Percentiles rank a stretch among this genome's conserved stretches.
Evolutionary conservation across 805 yeast species (phyloP).

Genomic region (Candida railenensis): DNA sequence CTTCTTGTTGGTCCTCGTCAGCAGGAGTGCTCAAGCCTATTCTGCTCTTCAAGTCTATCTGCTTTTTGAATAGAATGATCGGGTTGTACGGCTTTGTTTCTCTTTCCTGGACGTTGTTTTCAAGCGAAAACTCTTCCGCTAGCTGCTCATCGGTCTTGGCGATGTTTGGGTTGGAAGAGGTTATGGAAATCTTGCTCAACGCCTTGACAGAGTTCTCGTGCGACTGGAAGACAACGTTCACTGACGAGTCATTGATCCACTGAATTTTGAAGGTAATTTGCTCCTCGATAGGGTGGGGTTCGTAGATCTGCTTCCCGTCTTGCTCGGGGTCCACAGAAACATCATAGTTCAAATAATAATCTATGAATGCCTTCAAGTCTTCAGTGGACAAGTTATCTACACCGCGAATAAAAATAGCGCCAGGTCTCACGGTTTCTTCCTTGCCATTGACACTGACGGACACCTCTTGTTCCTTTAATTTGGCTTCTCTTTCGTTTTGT

Average conservation of each 20-base stretch:
- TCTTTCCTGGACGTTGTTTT: constrained; percentile 34
- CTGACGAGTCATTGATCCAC: constrained; percentile 66
- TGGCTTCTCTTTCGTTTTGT: constrained; percentile 31
- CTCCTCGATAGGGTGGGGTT: constrained; percentile 22
- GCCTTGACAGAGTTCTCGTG: constrained; percentile 40
- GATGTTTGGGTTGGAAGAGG: constrained; percentile 14
- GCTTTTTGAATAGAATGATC: constrained; percentile 30
- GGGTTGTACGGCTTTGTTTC: constrained; percentile 41
- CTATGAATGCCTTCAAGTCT: constrained; percentile 57
- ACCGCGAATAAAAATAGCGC: constrained; percentile 53
- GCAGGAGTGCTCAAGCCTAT: constrained; percentile 17
- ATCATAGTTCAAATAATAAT: constrained; percentile 39
- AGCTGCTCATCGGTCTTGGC: constrained; percentile 10
- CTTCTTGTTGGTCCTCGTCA: constrained; percentile 9
- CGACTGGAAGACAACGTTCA: constrained; percentile 53
- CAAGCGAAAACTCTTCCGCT: constrained; percentile 12
- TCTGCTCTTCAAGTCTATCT: constrained; percentile 28
- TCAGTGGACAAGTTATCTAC: constrained; percentile 64
- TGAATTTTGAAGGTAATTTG: constrained; percentile 46
- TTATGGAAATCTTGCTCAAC: constrained; percentile 31
- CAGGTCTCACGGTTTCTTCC: constrained; percentile 39
- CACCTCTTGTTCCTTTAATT: constrained; percentile 30
- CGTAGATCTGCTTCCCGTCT: constrained; percentile 16
- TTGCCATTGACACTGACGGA: constrained; percentile 31
- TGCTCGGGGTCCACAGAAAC: constrained; percentile 12